Percentiles rank a stretch among this genome's conserved stretches.
Conservation (phyloP, 768 basidiomycete genomes). For the Tulasnella sp. region DNA sequence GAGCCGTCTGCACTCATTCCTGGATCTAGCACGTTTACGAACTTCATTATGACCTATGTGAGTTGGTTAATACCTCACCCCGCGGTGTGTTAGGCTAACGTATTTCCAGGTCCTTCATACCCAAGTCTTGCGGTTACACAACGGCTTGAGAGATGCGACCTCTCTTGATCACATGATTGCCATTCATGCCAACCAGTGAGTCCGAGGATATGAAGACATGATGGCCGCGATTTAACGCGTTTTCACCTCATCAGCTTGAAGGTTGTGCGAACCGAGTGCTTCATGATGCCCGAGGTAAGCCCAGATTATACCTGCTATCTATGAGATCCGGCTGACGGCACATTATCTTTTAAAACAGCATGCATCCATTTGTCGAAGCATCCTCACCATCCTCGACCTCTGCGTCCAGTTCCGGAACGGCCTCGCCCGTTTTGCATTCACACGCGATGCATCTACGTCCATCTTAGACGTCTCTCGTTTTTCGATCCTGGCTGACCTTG, state of each 20-base stretch:
- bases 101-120: slow-evolving; percentile 48
- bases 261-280: slow-evolving; percentile 49
- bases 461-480: slow-evolving; percentile 37
- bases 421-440: slow-evolving; percentile 38
- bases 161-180: slow-evolving; percentile 71
- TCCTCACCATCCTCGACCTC: slow-evolving; percentile 64
- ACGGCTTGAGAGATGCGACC: slow-evolving; percentile 39
- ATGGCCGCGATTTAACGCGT: too few relatives aligned
- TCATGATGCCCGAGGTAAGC: slow-evolving; percentile 51
- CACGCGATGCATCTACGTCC: slow-evolving; percentile 53
- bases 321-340: slow-evolving; percentile 24
- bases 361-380: slow-evolving; percentile 49
- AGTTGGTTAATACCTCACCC: slow-evolving; percentile 20
- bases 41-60: slow-evolving; percentile 67
- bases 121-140: slow-evolving; percentile 50
- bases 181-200: slow-evolving; percentile 61
- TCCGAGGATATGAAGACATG: slow-evolving; percentile 4
- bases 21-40: slow-evolving; percentile 45
- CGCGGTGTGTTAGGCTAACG: not conserved
- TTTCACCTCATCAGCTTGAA: slow-evolving; percentile 37
- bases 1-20: too few relatives aligned
- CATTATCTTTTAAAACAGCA: slow-evolving; percentile 30
- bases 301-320: not conserved
- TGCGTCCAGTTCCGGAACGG: slow-evolving; percentile 57
- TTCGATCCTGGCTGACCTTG: slow-evolving; percentile 27